Percentiles rank a stretch among this genome's conserved stretches.
These are phyloP conservation scores for Fusarium torreyae DNA, from an alignment of 2,329 filamentous ascomycete genomes.

Conservation along the genomic window DNA sequence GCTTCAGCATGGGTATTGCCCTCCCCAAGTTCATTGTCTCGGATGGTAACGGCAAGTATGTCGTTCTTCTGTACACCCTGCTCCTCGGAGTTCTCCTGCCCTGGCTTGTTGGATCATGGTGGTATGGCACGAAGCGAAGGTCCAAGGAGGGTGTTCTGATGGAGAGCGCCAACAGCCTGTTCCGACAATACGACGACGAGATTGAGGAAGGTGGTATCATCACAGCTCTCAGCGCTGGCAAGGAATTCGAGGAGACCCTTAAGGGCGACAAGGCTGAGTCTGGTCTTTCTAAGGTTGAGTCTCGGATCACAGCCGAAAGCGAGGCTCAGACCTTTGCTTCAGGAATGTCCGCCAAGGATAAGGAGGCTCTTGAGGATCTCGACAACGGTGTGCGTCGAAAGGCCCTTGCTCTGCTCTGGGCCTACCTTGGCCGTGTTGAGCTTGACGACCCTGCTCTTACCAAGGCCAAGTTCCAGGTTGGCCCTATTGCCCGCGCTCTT, in stretches of 20 bases:
- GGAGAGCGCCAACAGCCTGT: conserved; percentile 93
- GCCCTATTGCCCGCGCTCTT: conserved; percentile 86
- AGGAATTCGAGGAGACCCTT: conserved; percentile 85
- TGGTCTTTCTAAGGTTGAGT: conserved; percentile 87
- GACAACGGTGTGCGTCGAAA: conserved; percentile 88
- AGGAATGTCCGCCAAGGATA: conserved; percentile 80
- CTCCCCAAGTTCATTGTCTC: conserved; percentile 93
- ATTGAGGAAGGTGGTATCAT: conserved; percentile 86
- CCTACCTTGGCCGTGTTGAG: conserved; percentile 91
- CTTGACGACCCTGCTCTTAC: conserved; percentile 84
- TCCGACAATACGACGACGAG: conserved; percentile 90
- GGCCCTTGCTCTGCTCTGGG: conserved; percentile 91
- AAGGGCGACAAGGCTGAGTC: conserved; percentile 84
- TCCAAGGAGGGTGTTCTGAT: conserved; percentile 95
- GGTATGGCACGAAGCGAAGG: conserved; percentile 94
- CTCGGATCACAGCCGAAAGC: conserved; percentile 78
- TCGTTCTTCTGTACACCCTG: conserved; percentile 89
- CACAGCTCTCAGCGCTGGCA: conserved; percentile 84
- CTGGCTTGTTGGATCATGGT: conserved; percentile 96
- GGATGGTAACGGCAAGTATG: conserved; percentile 95
- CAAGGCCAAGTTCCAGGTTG: conserved; percentile 89
- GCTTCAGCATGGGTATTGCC: conserved; percentile 97
- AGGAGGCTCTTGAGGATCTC: conserved; percentile 81
- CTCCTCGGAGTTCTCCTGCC: conserved; percentile 92
- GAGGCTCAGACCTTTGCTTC: conserved; percentile 65